Base-by-base conservation (phyloP, 371 early-diverging fungal species). In the Mucor lusitanicus region DNA sequence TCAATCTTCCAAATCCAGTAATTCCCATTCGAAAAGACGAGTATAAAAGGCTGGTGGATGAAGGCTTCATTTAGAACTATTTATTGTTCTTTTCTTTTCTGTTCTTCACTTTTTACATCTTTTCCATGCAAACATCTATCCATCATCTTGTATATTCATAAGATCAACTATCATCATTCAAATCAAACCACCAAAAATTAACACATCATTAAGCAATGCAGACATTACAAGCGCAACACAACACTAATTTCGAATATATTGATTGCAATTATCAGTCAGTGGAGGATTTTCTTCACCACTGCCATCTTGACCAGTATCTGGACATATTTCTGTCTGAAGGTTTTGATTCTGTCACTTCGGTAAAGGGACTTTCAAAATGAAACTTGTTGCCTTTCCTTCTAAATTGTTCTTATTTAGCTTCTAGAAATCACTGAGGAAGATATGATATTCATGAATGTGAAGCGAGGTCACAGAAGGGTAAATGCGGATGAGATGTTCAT, bases 391-490 rank as follows among this genome's bases (percentile, higher is more conserved):
- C 53, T 15, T 54, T 59, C 64, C 13, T 62, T 63, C 56, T 68
- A 39, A 67, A 30, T 60, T 33, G 15, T 53, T 64, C 32, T 30
- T 58, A 46, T 13, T 9, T 35, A 80, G 81, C 60, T 80, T 54
- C 62, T 74, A 44, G 81, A 81, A 67, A 74, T 81, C 3, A 76
- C 78, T 6, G 81, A 81, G 59, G 63, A 66, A 28, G 81, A 81
- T 56, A 71, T 81, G 68, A 74, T 68, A 13, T 73, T 71, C 3
- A 78, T 81, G 76, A 68, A 72, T n/a, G 72, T 78, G n/a, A 81
- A 81, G 65, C 72, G 81, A 8, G 81, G 81, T 54, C 81, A 81
- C 56, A 66, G 81, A 68, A 75, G 81, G 61, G 78, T 81, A 74
- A 74, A 72, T 23, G 32, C 2, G 28, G 6, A 19, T 23, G 2